Evolutionary conservation across 2,329 filamentous ascomycete genomes (phyloP).

Genomic region (Cryphonectria carpinicola): DNA sequence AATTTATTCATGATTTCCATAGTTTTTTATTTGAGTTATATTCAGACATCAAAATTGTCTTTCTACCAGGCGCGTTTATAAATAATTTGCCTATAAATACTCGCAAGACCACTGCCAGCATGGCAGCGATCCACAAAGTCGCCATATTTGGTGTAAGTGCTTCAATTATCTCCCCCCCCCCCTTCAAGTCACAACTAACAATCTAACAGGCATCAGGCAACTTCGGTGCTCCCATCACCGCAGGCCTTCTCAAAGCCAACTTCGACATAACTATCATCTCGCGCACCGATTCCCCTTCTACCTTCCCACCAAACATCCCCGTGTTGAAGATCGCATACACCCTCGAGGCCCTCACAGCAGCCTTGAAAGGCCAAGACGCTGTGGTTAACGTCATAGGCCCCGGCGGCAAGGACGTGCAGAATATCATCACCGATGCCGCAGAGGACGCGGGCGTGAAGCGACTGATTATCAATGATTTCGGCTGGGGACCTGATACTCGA

Average conservation of each 20-base stretch:
- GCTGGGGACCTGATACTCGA: conserved; percentile 34
- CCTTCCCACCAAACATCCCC: conserved; percentile 31
- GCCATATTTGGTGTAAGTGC: conserved; percentile 42
- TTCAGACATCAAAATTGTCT: neutral
- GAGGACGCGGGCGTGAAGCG: conserved; percentile 37
- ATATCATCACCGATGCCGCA: conserved; percentile 37
- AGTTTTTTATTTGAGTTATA: neutral
- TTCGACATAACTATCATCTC: conserved; percentile 44
- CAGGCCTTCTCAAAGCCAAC: conserved; percentile 24
- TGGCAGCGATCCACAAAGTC: conserved; percentile 41
- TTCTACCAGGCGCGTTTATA: too few relatives aligned
- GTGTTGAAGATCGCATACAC: conserved; percentile 28
- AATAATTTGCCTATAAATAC: neutral
- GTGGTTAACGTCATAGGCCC: conserved; percentile 36
- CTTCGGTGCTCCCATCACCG: conserved; percentile 37
- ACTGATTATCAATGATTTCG: conserved; percentile 34
- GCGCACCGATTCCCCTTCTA: conserved; percentile 34
- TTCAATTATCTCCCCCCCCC: neutral
- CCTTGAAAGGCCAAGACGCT: conserved; percentile 36
- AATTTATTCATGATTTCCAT: too few relatives aligned
- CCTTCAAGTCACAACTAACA: neutral
- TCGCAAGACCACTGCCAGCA: neutral
- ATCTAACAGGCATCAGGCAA: conserved; percentile 36
- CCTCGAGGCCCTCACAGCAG: conserved; percentile 31
- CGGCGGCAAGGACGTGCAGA: conserved; percentile 29